phyloP scores from a whole-genome alignment of 108 stramenopile species.

The Chaetoceros muelleri region DNA sequence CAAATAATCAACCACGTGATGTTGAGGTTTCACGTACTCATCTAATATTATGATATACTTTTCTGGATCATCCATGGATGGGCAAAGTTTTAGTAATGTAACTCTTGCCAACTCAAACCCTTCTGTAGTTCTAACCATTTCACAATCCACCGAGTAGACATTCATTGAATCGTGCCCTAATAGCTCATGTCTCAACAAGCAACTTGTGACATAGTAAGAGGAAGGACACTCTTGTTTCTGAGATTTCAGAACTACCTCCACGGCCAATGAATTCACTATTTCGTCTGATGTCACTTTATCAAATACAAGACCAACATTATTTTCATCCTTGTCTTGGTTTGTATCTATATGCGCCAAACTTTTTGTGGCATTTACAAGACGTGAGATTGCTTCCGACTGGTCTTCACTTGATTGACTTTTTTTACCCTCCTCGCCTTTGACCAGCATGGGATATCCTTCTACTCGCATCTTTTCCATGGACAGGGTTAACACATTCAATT shows the following conservation, averaged over 20 bases:
- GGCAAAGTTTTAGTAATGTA: slow-evolving; percentile 50
- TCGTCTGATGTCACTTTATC: neutral
- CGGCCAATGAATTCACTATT: slow-evolving; percentile 5
- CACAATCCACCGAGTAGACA: slow-evolving; percentile 86
- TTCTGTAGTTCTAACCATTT: slow-evolving; percentile 75
- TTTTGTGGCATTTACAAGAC: too few relatives aligned
- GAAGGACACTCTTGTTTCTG: slow-evolving; percentile 9
- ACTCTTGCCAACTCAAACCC: slow-evolving; percentile 78
- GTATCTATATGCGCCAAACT: neutral
- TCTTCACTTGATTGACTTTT: too few relatives aligned
- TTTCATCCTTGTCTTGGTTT: slow-evolving; percentile 2
- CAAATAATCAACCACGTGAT: slow-evolving; percentile 57
- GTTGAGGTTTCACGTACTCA: slow-evolving; percentile 64
- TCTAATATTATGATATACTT: slow-evolving; percentile 48
- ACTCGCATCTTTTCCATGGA: neutral
- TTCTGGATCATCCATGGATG: slow-evolving; percentile 13
- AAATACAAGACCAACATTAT: slow-evolving; percentile 6
- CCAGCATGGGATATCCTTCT: slow-evolving; percentile 15
- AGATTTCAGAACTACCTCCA: slow-evolving; percentile 11
- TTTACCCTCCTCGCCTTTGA: neutral
- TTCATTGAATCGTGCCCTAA: slow-evolving; percentile 10
- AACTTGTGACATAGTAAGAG: neutral
- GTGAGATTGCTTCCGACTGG: too few relatives aligned
- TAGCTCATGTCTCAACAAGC: neutral
- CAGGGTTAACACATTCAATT: slow-evolving; percentile 3